Conservation (phyloP, 192 early-diverging fungal genomes). For the Gonapodya sp. region DNA sequence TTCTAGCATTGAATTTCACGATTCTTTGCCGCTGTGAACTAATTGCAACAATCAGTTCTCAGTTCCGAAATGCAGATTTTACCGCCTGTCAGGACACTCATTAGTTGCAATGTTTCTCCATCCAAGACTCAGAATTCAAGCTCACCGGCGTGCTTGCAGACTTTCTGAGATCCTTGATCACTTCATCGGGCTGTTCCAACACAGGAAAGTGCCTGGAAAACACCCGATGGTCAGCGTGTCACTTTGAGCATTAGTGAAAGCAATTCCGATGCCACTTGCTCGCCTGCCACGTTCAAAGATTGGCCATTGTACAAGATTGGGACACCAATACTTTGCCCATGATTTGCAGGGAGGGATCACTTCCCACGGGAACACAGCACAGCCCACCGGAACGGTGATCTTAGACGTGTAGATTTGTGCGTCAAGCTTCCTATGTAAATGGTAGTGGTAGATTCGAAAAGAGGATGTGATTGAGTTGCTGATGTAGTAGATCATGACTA, state of each 20-base stretch:
- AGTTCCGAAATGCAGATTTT: not conserved
- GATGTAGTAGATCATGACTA: constrained; percentile 44
- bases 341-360: constrained; percentile 30
- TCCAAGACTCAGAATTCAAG: not conserved
- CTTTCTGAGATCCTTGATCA: constrained; percentile 36
- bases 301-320: not conserved
- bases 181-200: constrained; percentile 42
- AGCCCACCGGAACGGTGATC: constrained; percentile 24
- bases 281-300: not conserved
- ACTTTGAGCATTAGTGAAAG: constrained; percentile 22
- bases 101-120: not conserved
- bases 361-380: constrained; percentile 40
- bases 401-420: constrained; percentile 8
- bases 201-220: constrained; percentile 42
- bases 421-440: constrained; percentile 13
- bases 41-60: not conserved
- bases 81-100: not conserved
- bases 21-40: not conserved
- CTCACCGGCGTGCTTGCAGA: constrained; percentile 14
- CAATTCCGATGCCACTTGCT: not conserved
- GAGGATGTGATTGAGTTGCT: constrained; percentile 52
- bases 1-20: not conserved
- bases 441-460: constrained; percentile 54
- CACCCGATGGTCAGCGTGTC: constrained; percentile 19
- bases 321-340: constrained; percentile 19